A percentile compares a stretch with the other conserved stretches of the same genome.
These are phyloP conservation scores for Picea mariana DNA, from an alignment of 83 land plant species.

Conservation along the genomic window DNA sequence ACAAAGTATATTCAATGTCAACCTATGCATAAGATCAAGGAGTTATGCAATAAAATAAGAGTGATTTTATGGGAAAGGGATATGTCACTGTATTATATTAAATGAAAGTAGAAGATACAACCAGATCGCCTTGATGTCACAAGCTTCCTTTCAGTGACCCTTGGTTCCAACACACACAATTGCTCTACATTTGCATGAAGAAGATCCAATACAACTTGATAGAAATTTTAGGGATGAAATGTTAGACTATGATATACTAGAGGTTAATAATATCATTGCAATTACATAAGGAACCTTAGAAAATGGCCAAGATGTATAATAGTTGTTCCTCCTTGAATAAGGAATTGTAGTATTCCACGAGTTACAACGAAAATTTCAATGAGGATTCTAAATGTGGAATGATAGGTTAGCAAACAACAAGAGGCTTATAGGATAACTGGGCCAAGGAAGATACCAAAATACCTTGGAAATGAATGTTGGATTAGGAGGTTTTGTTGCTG, in stretches of 20 bases:
- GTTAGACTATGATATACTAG: slow-evolving; percentile 14
- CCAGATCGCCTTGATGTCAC: no score
- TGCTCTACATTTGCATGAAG: no score
- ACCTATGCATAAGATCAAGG: no score
- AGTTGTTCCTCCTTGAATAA: slow-evolving; percentile 66
- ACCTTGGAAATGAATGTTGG: slow-evolving; percentile 57
- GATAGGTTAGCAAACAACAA: background rate
- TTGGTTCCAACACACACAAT: no score
- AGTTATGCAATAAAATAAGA: no score
- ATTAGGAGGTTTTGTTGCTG: slow-evolving; percentile 72
- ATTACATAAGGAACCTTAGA: slow-evolving; percentile 57
- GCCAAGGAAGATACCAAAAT: background rate
- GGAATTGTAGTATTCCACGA: slow-evolving; percentile 34
- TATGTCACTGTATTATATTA: no score
- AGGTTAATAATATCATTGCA: slow-evolving; percentile 31
- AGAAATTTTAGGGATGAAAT: background rate
- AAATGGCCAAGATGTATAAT: slow-evolving; percentile 75
- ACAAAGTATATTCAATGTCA: no score
- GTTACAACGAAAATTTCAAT: slow-evolving; percentile 44
- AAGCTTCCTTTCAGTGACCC: no score
- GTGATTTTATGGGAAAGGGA: no score
- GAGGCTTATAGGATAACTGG: background rate
- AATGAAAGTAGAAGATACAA: no score
- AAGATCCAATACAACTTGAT: no score
- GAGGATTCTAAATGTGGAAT: background rate